phyloP scores from a whole-genome alignment of 257 asterid genomes.

The Marsdenia floribunda region DNA sequence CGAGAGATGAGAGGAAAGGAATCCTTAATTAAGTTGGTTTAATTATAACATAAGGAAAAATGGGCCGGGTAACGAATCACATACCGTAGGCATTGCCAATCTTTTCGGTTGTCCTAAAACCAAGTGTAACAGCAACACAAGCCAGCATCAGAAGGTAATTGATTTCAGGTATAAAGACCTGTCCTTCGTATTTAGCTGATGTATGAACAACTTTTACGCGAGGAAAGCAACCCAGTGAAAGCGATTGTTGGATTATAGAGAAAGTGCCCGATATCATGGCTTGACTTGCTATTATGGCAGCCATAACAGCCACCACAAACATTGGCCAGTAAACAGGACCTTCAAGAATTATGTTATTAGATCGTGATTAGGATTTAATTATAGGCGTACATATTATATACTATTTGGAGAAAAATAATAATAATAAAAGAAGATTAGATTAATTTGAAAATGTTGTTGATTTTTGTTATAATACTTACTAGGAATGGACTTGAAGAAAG shows the following conservation, averaged over 20 bases:
- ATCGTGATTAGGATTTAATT: background rate
- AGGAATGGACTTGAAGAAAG: constrained; percentile 54
- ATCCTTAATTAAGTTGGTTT: no score
- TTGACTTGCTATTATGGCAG: constrained; percentile 58
- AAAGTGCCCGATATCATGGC: constrained; percentile 59
- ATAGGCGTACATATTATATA: no score
- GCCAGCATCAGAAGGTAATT: constrained; percentile 52
- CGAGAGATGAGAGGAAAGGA: background rate
- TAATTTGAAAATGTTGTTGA: background rate
- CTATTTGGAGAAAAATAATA: no score
- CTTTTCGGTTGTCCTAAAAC: constrained; percentile 32
- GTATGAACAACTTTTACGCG: constrained; percentile 53
- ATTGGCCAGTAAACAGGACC: constrained; percentile 54
- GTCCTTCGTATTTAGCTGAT: constrained; percentile 40
- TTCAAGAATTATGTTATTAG: constrained; percentile 13
- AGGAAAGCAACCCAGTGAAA: constrained; percentile 56
- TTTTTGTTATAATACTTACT: constrained; percentile 13
- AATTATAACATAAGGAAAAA: no score
- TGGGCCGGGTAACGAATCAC: background rate
- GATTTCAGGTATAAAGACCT: constrained; percentile 51
- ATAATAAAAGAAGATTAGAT: no score
- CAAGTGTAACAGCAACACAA: constrained; percentile 40
- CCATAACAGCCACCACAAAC: constrained; percentile 46
- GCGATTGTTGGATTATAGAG: constrained; percentile 53
- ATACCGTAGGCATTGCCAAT: constrained; percentile 63